Evolutionary conservation across 2,329 filamentous ascomycete species (phyloP).

Genomic region (Aspergillus ruber): DNA sequence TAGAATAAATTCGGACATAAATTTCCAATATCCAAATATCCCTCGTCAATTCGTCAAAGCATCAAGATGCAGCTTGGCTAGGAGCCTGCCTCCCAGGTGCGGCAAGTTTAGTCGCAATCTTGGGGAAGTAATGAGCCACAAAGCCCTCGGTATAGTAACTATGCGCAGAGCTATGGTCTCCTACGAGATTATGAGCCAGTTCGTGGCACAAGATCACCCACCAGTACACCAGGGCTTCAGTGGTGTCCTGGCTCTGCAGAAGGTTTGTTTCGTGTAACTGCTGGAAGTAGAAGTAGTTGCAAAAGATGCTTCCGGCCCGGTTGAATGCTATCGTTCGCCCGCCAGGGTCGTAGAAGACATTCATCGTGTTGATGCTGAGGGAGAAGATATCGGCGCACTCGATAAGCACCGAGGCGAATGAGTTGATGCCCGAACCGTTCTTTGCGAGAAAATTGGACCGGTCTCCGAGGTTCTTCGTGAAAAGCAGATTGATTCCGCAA

Average conservation of each 20-base stretch:
- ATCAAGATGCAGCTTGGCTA: neutral
- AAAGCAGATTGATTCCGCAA: slow-evolving; percentile 67
- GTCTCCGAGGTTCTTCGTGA: slow-evolving; percentile 51
- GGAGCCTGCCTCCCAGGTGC: slow-evolving; percentile 5
- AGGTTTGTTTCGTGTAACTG: slow-evolving; percentile 62
- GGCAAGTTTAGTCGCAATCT: slow-evolving; percentile 55
- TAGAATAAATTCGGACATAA: neutral
- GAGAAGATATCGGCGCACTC: slow-evolving; percentile 68
- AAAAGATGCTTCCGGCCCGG: slow-evolving; percentile 77
- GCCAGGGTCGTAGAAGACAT: slow-evolving; percentile 77
- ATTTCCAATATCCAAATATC: neutral
- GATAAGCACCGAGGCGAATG: slow-evolving; percentile 63
- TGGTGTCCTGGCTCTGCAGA: slow-evolving; percentile 41
- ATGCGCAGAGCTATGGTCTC: slow-evolving; percentile 69
- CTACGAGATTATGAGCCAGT: slow-evolving; percentile 85
- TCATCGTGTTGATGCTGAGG: slow-evolving; percentile 61
- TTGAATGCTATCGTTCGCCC: slow-evolving; percentile 92
- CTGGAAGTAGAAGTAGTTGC: slow-evolving; percentile 82
- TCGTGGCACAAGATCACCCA: slow-evolving; percentile 95
- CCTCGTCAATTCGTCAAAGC: neutral
- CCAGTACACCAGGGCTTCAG: slow-evolving; percentile 78
- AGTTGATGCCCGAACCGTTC: slow-evolving; percentile 58
- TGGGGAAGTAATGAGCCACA: slow-evolving; percentile 68
- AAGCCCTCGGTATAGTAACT: slow-evolving; percentile 80
- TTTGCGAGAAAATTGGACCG: slow-evolving; percentile 53